phyloP scores from a whole-genome alignment of 129 eudicot species.

The Lactuca saligna region DNA sequence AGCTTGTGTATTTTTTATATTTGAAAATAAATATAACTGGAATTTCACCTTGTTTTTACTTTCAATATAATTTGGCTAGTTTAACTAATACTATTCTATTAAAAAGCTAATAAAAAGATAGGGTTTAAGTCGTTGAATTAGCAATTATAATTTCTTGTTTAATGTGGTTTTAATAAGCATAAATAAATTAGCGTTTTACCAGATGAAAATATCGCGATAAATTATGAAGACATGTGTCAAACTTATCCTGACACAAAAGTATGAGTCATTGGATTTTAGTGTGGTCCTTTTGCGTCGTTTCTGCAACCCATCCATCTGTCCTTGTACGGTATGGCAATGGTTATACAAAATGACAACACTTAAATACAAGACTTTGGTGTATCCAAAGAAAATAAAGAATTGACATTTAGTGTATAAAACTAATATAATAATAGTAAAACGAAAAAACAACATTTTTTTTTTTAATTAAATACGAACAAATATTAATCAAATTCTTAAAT shows the following conservation, averaged over 20 bases:
- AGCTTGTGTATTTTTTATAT: neutral
- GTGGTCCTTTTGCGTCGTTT: neutral
- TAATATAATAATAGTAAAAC: no score
- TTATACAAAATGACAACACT: neutral
- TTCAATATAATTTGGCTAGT: neutral
- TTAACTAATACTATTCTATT: neutral
- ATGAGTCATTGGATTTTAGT: neutral
- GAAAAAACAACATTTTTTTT: no score
- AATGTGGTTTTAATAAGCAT: neutral
- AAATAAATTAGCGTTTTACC: neutral
- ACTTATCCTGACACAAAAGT: neutral
- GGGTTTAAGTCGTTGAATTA: no score
- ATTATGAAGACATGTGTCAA: neutral
- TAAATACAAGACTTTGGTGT: neutral
- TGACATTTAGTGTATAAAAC: neutral
- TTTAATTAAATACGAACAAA: no score
- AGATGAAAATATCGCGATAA: neutral
- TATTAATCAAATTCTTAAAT: no score
- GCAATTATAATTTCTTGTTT: no score
- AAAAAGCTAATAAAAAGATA: neutral
- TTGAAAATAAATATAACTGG: no score
- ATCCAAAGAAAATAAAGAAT: neutral
- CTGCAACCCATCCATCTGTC: constrained; percentile 2
- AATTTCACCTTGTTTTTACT: no score
- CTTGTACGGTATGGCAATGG: neutral